Evolutionary conservation across 345 rosid species (phyloP).

Genomic region (Trapa bicornis): DNA sequence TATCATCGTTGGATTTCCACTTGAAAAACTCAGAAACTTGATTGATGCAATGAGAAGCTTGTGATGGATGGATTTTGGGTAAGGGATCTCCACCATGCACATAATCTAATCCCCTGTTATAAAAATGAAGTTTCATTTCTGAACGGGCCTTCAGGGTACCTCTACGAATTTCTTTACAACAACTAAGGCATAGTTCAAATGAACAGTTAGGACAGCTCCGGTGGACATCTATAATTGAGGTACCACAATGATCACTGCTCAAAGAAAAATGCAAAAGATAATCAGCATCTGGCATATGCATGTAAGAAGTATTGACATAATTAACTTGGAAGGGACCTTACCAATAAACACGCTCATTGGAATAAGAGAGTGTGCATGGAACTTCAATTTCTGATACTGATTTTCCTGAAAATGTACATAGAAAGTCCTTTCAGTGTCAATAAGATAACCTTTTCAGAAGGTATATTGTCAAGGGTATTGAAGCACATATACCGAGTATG

Average conservation of each 20-base stretch:
- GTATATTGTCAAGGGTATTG: neutral
- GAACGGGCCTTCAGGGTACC: conserved; percentile 26
- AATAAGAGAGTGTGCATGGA: conserved; percentile 24
- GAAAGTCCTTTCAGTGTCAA: neutral
- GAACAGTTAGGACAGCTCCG: conserved; percentile 66
- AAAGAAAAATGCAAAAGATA: neutral
- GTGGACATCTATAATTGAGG: conserved; percentile 76
- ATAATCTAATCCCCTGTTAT: conserved; percentile 45
- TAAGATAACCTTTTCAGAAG: neutral
- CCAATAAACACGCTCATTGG: conserved; percentile 80
- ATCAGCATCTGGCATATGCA: neutral
- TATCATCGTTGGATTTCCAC: conserved; percentile 37
- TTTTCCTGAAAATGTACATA: conserved; percentile 13
- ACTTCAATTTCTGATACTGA: conserved; percentile 23
- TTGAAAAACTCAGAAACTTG: conserved; percentile 16
- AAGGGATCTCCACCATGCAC: conserved; percentile 55
- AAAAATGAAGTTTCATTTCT: conserved; percentile 30
- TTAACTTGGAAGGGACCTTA: conserved; percentile 13
- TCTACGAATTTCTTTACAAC: conserved; percentile 67
- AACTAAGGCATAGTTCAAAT: conserved; percentile 66
- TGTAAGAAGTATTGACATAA: neutral
- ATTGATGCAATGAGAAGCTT: neutral
- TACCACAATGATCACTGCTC: conserved; percentile 74
- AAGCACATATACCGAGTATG: conserved; percentile 30
- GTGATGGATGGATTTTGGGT: conserved; percentile 10